phyloP scores from a whole-genome alignment of 306 rosid genomes.

The Cucurbita ficifolia region DNA sequence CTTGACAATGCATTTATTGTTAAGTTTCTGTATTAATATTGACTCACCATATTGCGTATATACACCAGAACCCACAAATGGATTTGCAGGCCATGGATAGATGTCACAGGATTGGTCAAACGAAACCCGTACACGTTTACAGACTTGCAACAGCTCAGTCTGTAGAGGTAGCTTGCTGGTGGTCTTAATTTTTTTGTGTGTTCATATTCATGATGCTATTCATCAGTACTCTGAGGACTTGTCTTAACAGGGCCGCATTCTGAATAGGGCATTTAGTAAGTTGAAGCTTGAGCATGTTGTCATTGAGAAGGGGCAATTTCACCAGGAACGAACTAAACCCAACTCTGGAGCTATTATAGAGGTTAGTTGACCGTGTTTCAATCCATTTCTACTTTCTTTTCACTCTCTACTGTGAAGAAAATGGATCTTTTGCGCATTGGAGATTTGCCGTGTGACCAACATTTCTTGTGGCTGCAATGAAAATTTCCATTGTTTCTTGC shows the following conservation, averaged over 20 bases:
- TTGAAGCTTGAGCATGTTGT: constrained; percentile 94
- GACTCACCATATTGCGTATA: constrained; percentile 10
- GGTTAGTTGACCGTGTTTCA: constrained; percentile 31
- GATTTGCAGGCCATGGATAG: constrained; percentile 99
- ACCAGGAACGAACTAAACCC: constrained; percentile 48
- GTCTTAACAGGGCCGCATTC: constrained; percentile 66
- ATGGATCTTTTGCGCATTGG: not conserved
- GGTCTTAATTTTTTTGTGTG: not conserved
- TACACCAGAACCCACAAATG: constrained; percentile 80
- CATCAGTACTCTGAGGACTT: not conserved
- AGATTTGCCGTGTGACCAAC: not conserved
- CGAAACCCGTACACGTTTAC: constrained; percentile 95
- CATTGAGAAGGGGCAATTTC: constrained; percentile 85
- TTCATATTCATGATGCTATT: not conserved
- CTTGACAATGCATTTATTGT: not conserved
- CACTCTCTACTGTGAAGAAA: not conserved
- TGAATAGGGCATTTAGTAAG: constrained; percentile 92
- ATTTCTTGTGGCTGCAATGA: not conserved
- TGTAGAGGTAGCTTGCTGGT: constrained; percentile 40
- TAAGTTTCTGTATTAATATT: not conserved
- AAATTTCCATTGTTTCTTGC: not conserved
- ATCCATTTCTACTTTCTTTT: not conserved
- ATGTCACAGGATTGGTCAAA: constrained; percentile 93
- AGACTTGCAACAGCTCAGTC: constrained; percentile 95
- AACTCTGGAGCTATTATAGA: constrained; percentile 13